phyloP scores from a whole-genome alignment of 2,329 filamentous ascomycete genomes.

The Raffaelea albimanens region DNA sequence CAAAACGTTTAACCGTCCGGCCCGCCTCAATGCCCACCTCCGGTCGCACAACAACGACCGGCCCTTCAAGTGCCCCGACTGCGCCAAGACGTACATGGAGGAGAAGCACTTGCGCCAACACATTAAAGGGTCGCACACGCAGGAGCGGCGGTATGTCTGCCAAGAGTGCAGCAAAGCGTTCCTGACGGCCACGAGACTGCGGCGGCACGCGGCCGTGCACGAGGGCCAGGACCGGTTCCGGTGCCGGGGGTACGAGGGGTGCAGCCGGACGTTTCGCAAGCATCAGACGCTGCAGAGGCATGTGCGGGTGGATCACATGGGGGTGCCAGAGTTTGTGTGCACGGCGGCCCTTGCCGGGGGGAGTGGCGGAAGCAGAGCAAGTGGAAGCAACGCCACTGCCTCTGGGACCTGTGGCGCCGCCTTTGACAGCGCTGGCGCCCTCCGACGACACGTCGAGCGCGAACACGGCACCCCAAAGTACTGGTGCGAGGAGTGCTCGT shows the following conservation, averaged over 20 bases:
- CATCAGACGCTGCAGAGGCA: constrained; percentile 79
- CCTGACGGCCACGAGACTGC: constrained; percentile 66
- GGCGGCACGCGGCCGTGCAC: constrained; percentile 70
- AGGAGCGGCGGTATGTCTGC: constrained; percentile 62
- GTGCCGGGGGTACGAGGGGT: constrained; percentile 61
- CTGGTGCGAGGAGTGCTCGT: constrained; percentile 67
- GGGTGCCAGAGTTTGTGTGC: constrained; percentile 64
- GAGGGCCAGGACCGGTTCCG: constrained; percentile 65
- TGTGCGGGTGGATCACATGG: constrained; percentile 65
- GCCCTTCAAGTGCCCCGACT: constrained; percentile 65
- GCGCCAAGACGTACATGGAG: constrained; percentile 77
- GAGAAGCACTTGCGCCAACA: constrained; percentile 82
- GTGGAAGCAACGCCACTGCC: not conserved
- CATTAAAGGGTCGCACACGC: constrained; percentile 69
- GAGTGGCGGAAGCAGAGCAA: not conserved
- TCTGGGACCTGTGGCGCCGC: constrained; percentile 55
- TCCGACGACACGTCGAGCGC: constrained; percentile 62
- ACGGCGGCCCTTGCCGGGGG: constrained; percentile 27
- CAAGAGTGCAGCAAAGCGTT: constrained; percentile 74
- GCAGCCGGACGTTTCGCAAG: constrained; percentile 75
- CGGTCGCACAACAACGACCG: constrained; percentile 80
- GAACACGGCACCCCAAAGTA: constrained; percentile 62
- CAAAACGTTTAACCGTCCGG: constrained; percentile 82
- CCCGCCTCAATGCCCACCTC: constrained; percentile 68
- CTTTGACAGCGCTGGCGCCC: constrained; percentile 63